Base-by-base conservation (phyloP, 2,329 filamentous ascomycete species). In the Pseudogymnoascus verrucosus region DNA sequence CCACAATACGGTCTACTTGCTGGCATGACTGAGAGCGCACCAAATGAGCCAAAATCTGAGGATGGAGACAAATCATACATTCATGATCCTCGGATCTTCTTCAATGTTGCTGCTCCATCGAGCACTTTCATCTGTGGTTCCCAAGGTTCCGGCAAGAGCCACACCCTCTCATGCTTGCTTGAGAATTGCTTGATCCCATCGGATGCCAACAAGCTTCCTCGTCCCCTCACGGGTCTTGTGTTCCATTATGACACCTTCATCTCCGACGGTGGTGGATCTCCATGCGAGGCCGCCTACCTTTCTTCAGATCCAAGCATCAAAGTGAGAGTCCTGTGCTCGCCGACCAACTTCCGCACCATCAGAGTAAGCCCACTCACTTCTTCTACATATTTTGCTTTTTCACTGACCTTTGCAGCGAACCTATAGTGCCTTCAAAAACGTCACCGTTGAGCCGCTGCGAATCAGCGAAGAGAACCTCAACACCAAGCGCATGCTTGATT, bases 51-150 rank as follows among this genome's bases (percentile, higher is more conserved):
- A n/a, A 8, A 36, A 6, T 14, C 16, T 3, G 28, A 11, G 7
- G 23, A 37, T 21, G 10, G 14, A 40, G n/a, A 34, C 14, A 11
- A 5, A 3, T 5, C 11, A 1, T 23, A 59, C 3, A 19, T 11
- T 11, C 4, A 21, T 23, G 74, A 75, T 62, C 67, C 69, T 2
- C 67, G 74, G 0, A 5, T 84, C 1, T 77, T 81, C 26, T 69
- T 81, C 16, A 87, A 87, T 66, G 79, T 80, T 1, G 79, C 83
- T 26, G 76, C 78, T 0, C 84, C 85, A 0, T 84, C 79, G 67
- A 86, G 83, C 0, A 76, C 79, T 0, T 88, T 88, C 69, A 82
- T 88, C 19, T 88, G 85, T 65, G 85, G 85, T 1, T 81, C 81
- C 1, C 84, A 88, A 68, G 85, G 85, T 0, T 82, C 80, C 44